Evolutionary conservation across 2,329 filamentous ascomycete genomes (phyloP).

Genomic region (Cladophialophora psammophila): DNA sequence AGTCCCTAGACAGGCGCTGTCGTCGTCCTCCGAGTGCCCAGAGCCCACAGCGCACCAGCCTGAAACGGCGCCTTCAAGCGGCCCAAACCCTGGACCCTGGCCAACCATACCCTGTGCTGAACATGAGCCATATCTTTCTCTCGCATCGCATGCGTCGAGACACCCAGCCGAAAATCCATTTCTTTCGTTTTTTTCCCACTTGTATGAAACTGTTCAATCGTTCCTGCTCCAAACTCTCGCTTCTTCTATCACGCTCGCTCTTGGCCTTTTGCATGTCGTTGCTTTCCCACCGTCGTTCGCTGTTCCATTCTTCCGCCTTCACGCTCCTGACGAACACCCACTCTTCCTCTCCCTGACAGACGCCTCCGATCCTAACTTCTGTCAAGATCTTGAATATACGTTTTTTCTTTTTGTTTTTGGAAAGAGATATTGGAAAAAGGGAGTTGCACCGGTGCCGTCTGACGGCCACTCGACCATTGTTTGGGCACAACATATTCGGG

Average conservation of each 20-base stretch:
- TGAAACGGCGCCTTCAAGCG: slow-evolving; percentile 33
- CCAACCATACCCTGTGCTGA: slow-evolving; percentile 11
- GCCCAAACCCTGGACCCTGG: slow-evolving; percentile 21
- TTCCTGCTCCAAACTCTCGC: slow-evolving; percentile 13
- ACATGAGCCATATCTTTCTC: slow-evolving; percentile 24
- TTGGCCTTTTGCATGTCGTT: slow-evolving; percentile 9
- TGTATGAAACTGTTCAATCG: slow-evolving; percentile 24
- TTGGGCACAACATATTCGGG: slow-evolving; percentile 13
- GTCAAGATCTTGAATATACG: neutral
- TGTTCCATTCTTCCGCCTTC: slow-evolving; percentile 10
- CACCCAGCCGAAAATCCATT: slow-evolving; percentile 32
- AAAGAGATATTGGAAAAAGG: neutral
- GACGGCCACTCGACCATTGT: neutral
- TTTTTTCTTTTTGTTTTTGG: neutral
- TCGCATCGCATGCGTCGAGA: slow-evolving; percentile 23
- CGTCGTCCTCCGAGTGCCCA: slow-evolving; percentile 16
- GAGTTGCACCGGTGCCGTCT: neutral
- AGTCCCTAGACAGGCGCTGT: slow-evolving; percentile 7
- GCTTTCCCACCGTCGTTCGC: slow-evolving; percentile 25
- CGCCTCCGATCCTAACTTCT: neutral
- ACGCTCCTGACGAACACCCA: neutral
- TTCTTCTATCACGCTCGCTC: slow-evolving; percentile 29
- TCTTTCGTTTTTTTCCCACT: slow-evolving; percentile 14
- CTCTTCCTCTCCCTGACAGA: neutral
- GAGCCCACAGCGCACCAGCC: slow-evolving; percentile 15